These are phyloP conservation scores for Russula lepida DNA, from an alignment of 768 basidiomycete genomes.

Conservation along the genomic window DNA sequence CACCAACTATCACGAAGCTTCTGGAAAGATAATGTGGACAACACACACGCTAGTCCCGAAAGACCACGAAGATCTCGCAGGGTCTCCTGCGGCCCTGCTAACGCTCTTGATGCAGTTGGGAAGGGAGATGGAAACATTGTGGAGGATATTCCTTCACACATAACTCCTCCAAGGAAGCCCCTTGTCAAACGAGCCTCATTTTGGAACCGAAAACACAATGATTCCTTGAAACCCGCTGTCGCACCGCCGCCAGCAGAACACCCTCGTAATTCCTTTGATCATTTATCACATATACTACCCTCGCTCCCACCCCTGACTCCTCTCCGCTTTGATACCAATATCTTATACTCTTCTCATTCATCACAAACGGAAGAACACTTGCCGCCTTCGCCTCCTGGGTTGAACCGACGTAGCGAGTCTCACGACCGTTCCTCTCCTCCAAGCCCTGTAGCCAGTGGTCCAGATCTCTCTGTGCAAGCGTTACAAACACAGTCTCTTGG, in stretches of 20 bases:
- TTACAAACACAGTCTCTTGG: background rate
- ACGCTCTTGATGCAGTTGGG: conserved; percentile 31
- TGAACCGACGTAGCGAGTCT: background rate
- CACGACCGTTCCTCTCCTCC: conserved; percentile 3
- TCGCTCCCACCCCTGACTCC: conserved; percentile 38
- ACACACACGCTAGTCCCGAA: conserved; percentile 18
- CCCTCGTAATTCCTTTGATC: conserved; percentile 25
- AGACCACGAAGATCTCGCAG: conserved; percentile 44
- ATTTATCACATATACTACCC: conserved; percentile 32
- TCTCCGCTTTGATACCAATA: conserved; percentile 30
- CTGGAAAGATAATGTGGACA: conserved; percentile 21
- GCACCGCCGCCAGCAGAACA: conserved; percentile 26
- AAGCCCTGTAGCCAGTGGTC: background rate
- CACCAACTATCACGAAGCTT: conserved; percentile 31
- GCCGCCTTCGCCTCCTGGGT: conserved; percentile 18
- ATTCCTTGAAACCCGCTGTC: conserved; percentile 34
- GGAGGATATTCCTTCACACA: conserved; percentile 24
- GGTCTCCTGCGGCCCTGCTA: conserved; percentile 43
- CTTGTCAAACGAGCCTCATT: conserved; percentile 20
- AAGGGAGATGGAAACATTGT: conserved; percentile 40
- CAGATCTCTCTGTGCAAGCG: conserved; percentile 10
- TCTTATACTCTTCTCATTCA: conserved; percentile 23
- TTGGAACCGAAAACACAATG: conserved; percentile 22
- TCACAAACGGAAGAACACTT: conserved; percentile 25
- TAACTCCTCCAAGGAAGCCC: conserved; percentile 19